Percentiles rank a stretch among this genome's conserved stretches.
Evolutionary conservation across 2,329 filamentous ascomycete genomes (phyloP).

Genomic region (Penicillium sp.): DNA sequence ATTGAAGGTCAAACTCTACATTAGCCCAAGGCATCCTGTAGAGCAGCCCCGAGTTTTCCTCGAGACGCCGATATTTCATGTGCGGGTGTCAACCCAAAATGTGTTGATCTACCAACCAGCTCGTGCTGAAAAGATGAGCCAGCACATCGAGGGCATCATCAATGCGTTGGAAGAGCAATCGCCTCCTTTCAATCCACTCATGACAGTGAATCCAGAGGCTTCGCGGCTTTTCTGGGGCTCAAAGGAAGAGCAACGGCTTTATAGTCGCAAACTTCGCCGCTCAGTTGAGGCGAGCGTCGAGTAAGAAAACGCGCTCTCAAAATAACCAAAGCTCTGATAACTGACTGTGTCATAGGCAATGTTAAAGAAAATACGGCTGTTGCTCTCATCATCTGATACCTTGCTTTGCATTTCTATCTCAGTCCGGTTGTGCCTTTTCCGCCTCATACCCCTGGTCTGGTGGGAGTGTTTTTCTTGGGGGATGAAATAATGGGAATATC

Average conservation of each 20-base stretch:
- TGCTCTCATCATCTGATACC: too few species aligned
- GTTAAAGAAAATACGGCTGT: too few species aligned
- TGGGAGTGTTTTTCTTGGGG: too few species aligned
- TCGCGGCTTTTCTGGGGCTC: conserved; percentile 81
- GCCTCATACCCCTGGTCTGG: too few species aligned
- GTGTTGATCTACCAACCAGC: conserved; percentile 74
- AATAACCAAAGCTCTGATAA: too few species aligned
- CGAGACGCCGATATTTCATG: conserved; percentile 77
- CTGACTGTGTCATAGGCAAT: too few species aligned
- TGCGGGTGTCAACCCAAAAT: conserved; percentile 73
- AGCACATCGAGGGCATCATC: conserved; percentile 80
- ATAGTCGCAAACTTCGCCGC: conserved; percentile 72
- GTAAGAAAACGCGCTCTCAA: conserved; percentile 1
- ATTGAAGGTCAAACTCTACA: conserved; percentile 70
- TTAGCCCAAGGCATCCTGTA: conserved; percentile 80
- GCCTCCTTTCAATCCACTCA: conserved; percentile 83
- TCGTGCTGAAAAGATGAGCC: conserved; percentile 67
- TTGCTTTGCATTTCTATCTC: too few species aligned
- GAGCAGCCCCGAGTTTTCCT: conserved; percentile 81
- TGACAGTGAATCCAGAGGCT: conserved; percentile 78
- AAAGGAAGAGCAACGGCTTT: conserved; percentile 71
- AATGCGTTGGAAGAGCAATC: conserved; percentile 77
- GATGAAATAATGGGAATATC: too few species aligned
- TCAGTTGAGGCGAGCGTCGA: conserved; percentile 54
- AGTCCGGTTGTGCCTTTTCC: too few species aligned